A percentile compares a stretch with the other conserved stretches of the same genome.
These are phyloP conservation scores for Nemophila menziesii DNA, from an alignment of 257 asterid species.

Conservation along the genomic window DNA sequence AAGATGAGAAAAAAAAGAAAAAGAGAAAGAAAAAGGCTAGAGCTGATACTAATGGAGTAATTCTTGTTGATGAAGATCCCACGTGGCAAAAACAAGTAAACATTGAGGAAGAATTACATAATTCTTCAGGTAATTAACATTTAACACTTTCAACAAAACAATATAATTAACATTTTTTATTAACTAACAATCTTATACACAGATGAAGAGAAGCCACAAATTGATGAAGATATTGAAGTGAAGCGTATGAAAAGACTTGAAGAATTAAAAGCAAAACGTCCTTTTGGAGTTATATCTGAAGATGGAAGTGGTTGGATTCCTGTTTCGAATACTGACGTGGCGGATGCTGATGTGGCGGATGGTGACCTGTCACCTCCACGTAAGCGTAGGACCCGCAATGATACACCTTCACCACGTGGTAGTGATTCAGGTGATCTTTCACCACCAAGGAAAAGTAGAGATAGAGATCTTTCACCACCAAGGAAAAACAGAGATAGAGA, in stretches of 20 bases:
- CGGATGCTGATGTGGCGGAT: constrained; percentile 10
- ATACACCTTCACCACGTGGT: constrained; percentile 16
- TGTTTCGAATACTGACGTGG: constrained; percentile 14
- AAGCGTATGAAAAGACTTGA: constrained; percentile 75
- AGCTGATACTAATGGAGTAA: constrained; percentile 32
- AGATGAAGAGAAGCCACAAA: constrained; percentile 80
- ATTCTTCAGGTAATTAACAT: constrained; percentile 39
- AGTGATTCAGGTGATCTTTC: constrained; percentile 31
- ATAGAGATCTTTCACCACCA: constrained; percentile 20
- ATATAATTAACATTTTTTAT: not conserved
- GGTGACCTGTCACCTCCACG: constrained; percentile 22
- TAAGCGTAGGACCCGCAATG: constrained; percentile 7
- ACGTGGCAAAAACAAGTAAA: constrained; percentile 68
- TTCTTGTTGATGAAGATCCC: constrained; percentile 75
- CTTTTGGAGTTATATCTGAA: constrained; percentile 64
- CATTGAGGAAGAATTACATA: constrained; percentile 42
- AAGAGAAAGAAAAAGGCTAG: constrained; percentile 35
- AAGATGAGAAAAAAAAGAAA: constrained; percentile 41
- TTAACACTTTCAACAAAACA: too few relatives aligned
- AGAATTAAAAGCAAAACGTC: constrained; percentile 39
- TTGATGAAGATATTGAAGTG: constrained; percentile 76
- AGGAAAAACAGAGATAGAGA: constrained; percentile 21
- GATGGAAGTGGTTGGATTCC: constrained; percentile 98
- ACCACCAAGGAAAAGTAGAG: constrained; percentile 44
- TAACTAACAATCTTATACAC: constrained; percentile 11